Base-by-base conservation (phyloP, 345 rosid genomes). In the Gossypium ekmanianum region DNA sequence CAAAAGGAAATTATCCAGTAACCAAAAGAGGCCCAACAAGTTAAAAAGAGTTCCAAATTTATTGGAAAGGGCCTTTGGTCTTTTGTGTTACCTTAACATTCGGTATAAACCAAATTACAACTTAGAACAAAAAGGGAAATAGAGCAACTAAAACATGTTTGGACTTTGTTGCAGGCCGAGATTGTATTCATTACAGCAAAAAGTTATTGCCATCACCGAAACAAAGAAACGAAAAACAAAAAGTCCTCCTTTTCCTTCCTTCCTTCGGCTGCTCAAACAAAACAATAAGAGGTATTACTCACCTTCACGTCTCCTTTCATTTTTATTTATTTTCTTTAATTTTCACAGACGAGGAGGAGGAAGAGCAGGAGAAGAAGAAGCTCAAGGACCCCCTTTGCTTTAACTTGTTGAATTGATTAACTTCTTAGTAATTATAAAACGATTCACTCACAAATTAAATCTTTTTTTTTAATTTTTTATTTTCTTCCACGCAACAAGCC, bases 401-500 rank as follows among this genome's bases (percentile, higher is more conserved):
- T 44, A 27, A 45, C 22, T 61, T 61, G 47, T 64, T 74, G 48
- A 61, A 72, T 71, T 71, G 61, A 64, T 55, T 78, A 59, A 43
- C 43, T 76, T 64, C 20, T 16, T 20, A 17, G 43, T 27, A 20
- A 20, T 74, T 41, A 7, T 57, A 24, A 39, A 43, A 51, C 71
- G 18, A 51, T 64, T 65, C 34, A 63, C 44, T 68, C 5, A 6
- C 13, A 13, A 12, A 57, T 7, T 12, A 57, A 63, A 73, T 66
- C 43, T 75, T 84, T 73, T 73, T 74, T 20, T 20, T 20, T 20
- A 20, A 20, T 20, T 20, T 20, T 24, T 24, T 24, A 24, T 24
- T 84, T 81, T 79, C 87, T 78, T 84, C 80, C 78, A 81, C 87
- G 83, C 83, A 84, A 75, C 78, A 70, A 68, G 76, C 74, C 44